Base-by-base conservation (phyloP, 2,329 filamentous ascomycete species). In the Myriosclerotinia curreyana region DNA sequence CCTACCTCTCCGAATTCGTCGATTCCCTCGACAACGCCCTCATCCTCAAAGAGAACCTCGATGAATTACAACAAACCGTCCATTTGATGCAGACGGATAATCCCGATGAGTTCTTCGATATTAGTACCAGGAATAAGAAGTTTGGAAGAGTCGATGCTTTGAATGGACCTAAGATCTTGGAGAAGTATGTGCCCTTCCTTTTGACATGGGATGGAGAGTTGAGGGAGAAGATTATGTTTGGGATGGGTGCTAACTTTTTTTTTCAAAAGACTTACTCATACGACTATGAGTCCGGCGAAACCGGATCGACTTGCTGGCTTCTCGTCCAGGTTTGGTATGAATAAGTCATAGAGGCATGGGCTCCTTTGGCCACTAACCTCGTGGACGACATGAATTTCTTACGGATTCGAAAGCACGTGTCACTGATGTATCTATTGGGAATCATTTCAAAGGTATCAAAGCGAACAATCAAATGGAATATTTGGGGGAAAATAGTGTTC, bases 61-160 rank as follows among this genome's bases (percentile, higher is more conserved):
- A 97, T 71, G 95, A 98, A 78, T 81, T 99, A 44, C 88, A 94
- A 71, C 95, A 99, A 79, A 98, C 95, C 1, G 89, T 96, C 54
- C 86, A 90, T 66, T 82, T 99, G 34, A 90, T 99, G 83, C 87
- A 91, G 73, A 85, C 84, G 1, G 92, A 96, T 49, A 96, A 96
- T 71, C 86, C 91, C n/a, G 93, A 98, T 69, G 94, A 98, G 76
- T 99, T 96, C 76, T 99, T 95, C 75, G 95, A 99, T 74, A 89
- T 95, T 58, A 90, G 89, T 6, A 90, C 89, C 17, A 82, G 92
- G 60, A 96, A 97, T 77, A 93, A 90, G 79, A 96, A 96, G 75
- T 99, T 96, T 74, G 90, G 92, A 20, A 88, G 92, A 62, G 96
- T 99, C 42, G 92, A 98, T 77, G 90, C 91, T 60, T 82, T 96